A percentile compares a stretch with the other conserved stretches of the same genome.
Conservation (phyloP, 2,329 filamentous ascomycete genomes). For the Bipolaris victoriae region DNA sequence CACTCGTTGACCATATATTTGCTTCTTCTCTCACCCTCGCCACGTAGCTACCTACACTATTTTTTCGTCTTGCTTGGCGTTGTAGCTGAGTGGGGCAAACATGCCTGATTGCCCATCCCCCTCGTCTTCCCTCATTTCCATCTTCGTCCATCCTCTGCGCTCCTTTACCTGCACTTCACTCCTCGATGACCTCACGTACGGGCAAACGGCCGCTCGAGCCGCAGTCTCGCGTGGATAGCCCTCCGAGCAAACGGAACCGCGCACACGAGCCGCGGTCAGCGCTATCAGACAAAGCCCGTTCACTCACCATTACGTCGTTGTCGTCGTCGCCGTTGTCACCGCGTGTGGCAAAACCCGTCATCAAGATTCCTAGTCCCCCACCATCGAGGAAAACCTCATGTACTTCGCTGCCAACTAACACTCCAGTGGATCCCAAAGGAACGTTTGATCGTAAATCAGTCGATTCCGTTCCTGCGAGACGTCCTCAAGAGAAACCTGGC, state of each 20-base stretch:
- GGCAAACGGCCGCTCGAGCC: conserved; percentile 23
- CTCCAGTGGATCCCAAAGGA: conserved; percentile 7
- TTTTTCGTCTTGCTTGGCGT: background rate
- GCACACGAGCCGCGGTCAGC: background rate
- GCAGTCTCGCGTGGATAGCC: conserved; percentile 26
- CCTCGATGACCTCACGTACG: conserved; percentile 16
- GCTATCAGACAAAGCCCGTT: conserved; percentile 13
- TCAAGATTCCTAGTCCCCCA: conserved; percentile 7
- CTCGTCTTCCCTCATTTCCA: background rate
- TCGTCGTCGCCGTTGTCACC: background rate
- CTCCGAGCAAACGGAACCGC: conserved; percentile 27
- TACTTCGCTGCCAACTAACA: conserved; percentile 7
- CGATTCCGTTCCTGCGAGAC: background rate
- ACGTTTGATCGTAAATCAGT: conserved; percentile 17
- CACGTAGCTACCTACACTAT: background rate
- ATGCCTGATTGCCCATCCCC: background rate
- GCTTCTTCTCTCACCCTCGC: background rate
- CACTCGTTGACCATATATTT: background rate
- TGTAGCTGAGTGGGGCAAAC: background rate
- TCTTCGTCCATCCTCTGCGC: background rate
- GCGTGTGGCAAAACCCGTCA: background rate
- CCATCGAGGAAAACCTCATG: conserved; percentile 21
- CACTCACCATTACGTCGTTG: background rate
- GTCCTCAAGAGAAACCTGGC: background rate
- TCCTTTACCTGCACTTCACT: background rate